Evolutionary conservation across 2,329 filamentous ascomycete genomes (phyloP).

Genomic region (Paradendryphiella salina): DNA sequence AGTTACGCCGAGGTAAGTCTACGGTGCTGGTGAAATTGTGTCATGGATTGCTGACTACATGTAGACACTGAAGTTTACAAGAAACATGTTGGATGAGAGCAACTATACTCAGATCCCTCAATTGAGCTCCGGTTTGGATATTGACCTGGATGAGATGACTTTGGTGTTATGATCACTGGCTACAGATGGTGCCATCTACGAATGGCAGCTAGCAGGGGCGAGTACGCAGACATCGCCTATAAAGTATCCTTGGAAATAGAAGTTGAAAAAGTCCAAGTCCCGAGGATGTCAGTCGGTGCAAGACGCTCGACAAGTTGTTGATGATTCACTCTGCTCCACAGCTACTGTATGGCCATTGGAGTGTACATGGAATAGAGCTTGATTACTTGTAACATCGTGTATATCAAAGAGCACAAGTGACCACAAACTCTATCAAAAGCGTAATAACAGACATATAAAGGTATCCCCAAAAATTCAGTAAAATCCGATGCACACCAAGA

Average conservation of each 20-base stretch:
- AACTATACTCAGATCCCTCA: constrained; percentile 53
- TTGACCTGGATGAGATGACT: constrained; percentile 47
- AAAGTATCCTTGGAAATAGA: too few species aligned
- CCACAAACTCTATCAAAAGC: not conserved
- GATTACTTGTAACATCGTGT: not conserved
- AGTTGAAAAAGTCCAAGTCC: too few species aligned
- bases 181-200: not conserved
- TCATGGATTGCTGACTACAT: not conserved
- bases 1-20: constrained; percentile 48
- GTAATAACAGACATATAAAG: constrained; percentile 13
- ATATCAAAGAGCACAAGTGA: not conserved
- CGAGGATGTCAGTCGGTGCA: too few species aligned
- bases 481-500: constrained; percentile 15
- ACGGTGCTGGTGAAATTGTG: not conserved
- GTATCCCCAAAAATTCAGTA: constrained; percentile 17
- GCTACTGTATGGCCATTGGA: too few species aligned
- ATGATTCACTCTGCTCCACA: too few species aligned
- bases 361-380: not conserved
- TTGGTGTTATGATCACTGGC: constrained; percentile 28
- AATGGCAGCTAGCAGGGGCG: not conserved
- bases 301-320: too few species aligned
- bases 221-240: too few species aligned
- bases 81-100: constrained; percentile 44
- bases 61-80: constrained; percentile 47
- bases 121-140: constrained; percentile 48